Percentiles rank a stretch among this genome's conserved stretches.
These are phyloP conservation scores for Trichoderma sp. DNA, from an alignment of 2,329 filamentous ascomycete species.

Conservation along the genomic window DNA sequence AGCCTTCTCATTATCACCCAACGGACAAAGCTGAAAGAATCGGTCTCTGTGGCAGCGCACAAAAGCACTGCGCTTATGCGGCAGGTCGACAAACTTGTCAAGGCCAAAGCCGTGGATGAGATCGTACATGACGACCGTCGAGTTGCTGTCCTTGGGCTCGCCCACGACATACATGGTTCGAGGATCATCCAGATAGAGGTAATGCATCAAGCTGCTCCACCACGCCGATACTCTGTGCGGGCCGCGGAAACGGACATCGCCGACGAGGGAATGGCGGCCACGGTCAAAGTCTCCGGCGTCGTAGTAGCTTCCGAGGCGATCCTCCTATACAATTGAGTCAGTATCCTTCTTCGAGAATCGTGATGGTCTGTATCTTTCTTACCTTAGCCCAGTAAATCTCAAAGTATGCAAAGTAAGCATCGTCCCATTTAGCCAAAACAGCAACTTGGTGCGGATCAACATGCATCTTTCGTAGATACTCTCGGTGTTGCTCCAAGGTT, in stretches of 20 bases:
- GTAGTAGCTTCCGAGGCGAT: slow-evolving; percentile 59
- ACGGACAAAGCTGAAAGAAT: slow-evolving; percentile 68
- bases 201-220: slow-evolving; percentile 65
- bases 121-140: slow-evolving; percentile 72
- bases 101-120: slow-evolving; percentile 72
- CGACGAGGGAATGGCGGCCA: slow-evolving; percentile 59
- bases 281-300: slow-evolving; percentile 57
- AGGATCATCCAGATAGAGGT: slow-evolving; percentile 62
- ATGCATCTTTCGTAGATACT: slow-evolving; percentile 69
- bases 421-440: slow-evolving; percentile 71
- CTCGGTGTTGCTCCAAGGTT: slow-evolving; percentile 70
- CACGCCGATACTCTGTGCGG: slow-evolving; percentile 62
- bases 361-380: slow-evolving; percentile 22
- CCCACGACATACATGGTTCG: slow-evolving; percentile 60
- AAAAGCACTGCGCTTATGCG: slow-evolving; percentile 70
- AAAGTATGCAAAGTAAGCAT: slow-evolving; percentile 72
- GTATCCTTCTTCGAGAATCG: background rate
- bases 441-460: slow-evolving; percentile 71
- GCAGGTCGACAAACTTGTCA: slow-evolving; percentile 71
- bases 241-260: slow-evolving; percentile 60
- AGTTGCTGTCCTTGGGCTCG: slow-evolving; percentile 72
- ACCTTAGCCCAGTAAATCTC: slow-evolving; percentile 75
- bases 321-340: slow-evolving; percentile 46
- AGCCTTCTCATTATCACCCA: slow-evolving; percentile 57
- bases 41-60: slow-evolving; percentile 65